A percentile compares a stretch with the other conserved stretches of the same genome.
These are phyloP conservation scores for Passalora sequoiae DNA, from an alignment of 2,329 filamentous ascomycete species.

Conservation along the genomic window DNA sequence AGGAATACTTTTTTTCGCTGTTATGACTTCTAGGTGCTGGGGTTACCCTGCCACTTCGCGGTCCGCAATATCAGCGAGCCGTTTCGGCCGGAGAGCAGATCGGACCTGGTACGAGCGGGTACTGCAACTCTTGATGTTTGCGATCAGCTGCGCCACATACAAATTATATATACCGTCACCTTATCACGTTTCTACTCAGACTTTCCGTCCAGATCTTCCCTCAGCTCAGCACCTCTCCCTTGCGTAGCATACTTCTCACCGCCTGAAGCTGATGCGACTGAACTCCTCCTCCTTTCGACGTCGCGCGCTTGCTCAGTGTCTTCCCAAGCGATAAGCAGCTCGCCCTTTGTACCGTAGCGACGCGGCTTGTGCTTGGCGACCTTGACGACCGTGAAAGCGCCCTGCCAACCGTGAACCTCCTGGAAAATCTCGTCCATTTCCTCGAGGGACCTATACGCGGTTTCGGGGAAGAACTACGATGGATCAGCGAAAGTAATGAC, in stretches of 20 bases:
- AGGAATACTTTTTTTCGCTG: too few relatives aligned
- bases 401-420: slow-evolving; percentile 38
- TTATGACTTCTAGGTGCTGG: too few relatives aligned
- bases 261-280: slow-evolving; percentile 13
- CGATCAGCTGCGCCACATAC: too few relatives aligned
- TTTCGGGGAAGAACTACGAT: slow-evolving; percentile 56
- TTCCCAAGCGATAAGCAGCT: slow-evolving; percentile 51
- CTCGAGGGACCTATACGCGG: slow-evolving; percentile 58
- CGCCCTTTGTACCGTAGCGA: slow-evolving; percentile 55
- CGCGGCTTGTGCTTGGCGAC: slow-evolving; percentile 50
- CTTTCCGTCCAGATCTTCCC: slow-evolving; percentile 11
- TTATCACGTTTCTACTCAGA: slow-evolving; percentile 3
- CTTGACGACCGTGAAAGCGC: slow-evolving; percentile 52
- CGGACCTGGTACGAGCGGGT: too few relatives aligned
- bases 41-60: too few relatives aligned
- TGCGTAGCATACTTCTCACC: slow-evolving; percentile 1
- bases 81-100: too few relatives aligned
- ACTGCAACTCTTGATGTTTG: too few relatives aligned
- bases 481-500: neutral
- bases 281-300: slow-evolving; percentile 21
- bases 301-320: slow-evolving; percentile 32
- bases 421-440: slow-evolving; percentile 58
- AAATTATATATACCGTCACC: too few relatives aligned
- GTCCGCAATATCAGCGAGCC: too few relatives aligned
- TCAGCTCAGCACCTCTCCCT: slow-evolving; percentile 7